phyloP scores from a whole-genome alignment of 2,329 filamentous ascomycete species.

The Fusarium oxysporum region DNA sequence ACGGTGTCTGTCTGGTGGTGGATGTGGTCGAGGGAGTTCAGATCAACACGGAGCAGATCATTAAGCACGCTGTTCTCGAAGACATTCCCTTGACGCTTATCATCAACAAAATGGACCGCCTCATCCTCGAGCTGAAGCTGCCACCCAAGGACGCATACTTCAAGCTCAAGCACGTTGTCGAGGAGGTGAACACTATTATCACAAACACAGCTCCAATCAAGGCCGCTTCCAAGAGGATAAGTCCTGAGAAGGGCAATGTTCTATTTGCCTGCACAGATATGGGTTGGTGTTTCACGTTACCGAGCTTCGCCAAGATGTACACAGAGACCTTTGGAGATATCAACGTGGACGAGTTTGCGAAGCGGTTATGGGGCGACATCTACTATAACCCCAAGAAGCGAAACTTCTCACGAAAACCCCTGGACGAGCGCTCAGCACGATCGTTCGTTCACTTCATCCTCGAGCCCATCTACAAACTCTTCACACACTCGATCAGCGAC shows the following conservation, averaged over 20 bases:
- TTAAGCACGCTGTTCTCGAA: constrained; percentile 93
- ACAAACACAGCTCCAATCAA: constrained; percentile 85
- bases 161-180: constrained; percentile 98
- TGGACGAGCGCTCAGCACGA: constrained; percentile 83
- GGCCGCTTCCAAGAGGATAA: constrained; percentile 83
- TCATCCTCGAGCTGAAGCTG: constrained; percentile 93
- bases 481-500: constrained; percentile 93
- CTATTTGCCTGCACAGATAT: constrained; percentile 93
- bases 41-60: constrained; percentile 95
- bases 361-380: constrained; percentile 93
- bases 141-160: constrained; percentile 97
- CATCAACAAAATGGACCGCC: constrained; percentile 96
- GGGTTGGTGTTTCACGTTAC: constrained; percentile 96
- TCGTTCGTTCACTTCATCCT: constrained; percentile 95
- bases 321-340: constrained; percentile 86
- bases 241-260: constrained; percentile 98
- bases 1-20: constrained; percentile 92
- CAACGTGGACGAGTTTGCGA: constrained; percentile 84
- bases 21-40: constrained; percentile 99
- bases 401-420: constrained; percentile 88
- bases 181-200: constrained; percentile 97
- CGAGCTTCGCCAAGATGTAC: constrained; percentile 97
- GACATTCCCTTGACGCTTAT: constrained; percentile 89
- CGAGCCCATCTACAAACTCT: constrained; percentile 98
- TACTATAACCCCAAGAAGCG: constrained; percentile 94